phyloP scores from a whole-genome alignment of 441 rosid genomes.

The Cnidoscolus chayamansa region DNA sequence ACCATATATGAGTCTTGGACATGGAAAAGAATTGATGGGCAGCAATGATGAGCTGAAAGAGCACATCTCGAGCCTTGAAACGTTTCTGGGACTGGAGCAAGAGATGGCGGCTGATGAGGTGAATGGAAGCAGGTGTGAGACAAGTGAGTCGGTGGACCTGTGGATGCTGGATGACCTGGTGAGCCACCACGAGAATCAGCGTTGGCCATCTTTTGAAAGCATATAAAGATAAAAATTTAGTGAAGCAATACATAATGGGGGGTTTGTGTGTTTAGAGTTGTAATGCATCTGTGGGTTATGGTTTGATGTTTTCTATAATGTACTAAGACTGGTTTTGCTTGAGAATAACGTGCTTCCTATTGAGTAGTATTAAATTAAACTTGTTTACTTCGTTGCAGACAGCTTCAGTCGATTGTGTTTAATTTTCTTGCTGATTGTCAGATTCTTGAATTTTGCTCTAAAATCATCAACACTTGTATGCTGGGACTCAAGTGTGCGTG shows the following conservation, averaged over 20 bases:
- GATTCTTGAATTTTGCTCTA: too few relatives aligned
- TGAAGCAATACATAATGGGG: neutral
- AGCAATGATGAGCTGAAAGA: constrained; percentile 40
- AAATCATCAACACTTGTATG: too few relatives aligned
- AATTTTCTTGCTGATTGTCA: too few relatives aligned
- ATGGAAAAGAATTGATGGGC: constrained; percentile 8
- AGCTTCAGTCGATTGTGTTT: too few relatives aligned
- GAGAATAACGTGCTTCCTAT: neutral
- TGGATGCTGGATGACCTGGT: constrained; percentile 70
- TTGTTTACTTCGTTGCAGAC: too few relatives aligned
- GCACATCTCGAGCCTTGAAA: constrained; percentile 52
- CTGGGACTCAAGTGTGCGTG: too few relatives aligned
- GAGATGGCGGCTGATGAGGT: constrained; percentile 24
- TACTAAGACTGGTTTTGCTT: neutral
- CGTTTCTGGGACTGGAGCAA: constrained; percentile 50
- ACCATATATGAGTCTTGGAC: constrained; percentile 12
- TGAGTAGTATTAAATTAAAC: too few relatives aligned
- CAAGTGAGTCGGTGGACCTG: constrained; percentile 30
- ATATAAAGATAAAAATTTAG: neutral
- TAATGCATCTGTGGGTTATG: neutral
- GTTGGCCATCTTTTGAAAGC: constrained; percentile 18
- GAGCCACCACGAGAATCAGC: constrained; percentile 32
- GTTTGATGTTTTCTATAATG: neutral
- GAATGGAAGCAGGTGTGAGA: constrained; percentile 14
- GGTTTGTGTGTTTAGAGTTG: neutral